These are phyloP conservation scores for Imleria badia DNA, from an alignment of 768 basidiomycete genomes.

Conservation along the genomic window DNA sequence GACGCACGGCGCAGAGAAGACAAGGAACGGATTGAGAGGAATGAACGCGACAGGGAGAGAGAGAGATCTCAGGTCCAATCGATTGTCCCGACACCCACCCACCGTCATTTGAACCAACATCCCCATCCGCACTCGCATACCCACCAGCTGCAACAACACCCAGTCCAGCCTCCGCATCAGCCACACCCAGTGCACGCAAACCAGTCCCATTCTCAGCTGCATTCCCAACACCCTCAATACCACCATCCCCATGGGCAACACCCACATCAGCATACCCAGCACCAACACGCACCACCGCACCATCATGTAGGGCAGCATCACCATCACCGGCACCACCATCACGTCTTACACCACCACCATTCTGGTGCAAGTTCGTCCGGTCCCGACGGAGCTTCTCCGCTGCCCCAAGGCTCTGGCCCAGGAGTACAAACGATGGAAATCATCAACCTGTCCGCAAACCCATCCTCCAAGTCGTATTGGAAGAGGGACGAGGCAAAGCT, in stretches of 20 bases:
- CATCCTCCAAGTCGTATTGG: slow-evolving; percentile 36
- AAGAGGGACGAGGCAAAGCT: slow-evolving; percentile 38
- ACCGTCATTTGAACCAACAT: slow-evolving; percentile 36
- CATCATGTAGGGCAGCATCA: slow-evolving; percentile 51
- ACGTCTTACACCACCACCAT: slow-evolving; percentile 52
- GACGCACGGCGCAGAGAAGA: slow-evolving; percentile 39
- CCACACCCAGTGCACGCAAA: slow-evolving; percentile 29
- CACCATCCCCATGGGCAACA: slow-evolving; percentile 28
- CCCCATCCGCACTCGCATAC: slow-evolving; percentile 34
- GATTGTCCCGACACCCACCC: slow-evolving; percentile 21
- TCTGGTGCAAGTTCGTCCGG: slow-evolving; percentile 29
- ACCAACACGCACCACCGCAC: slow-evolving; percentile 40
- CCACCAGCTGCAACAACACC: slow-evolving; percentile 32
- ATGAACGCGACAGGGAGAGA: slow-evolving; percentile 29
- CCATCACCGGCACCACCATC: slow-evolving; percentile 42
- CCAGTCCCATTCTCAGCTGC: slow-evolving; percentile 33
- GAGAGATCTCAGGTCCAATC: slow-evolving; percentile 31
- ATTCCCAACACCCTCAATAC: slow-evolving; percentile 32
- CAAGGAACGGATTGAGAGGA: slow-evolving; percentile 24
- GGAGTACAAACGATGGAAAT: slow-evolving; percentile 49
- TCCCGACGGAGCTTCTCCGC: slow-evolving; percentile 27
- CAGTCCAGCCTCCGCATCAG: slow-evolving; percentile 20
- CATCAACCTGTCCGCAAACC: slow-evolving; percentile 44
- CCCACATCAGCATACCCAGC: slow-evolving; percentile 34
- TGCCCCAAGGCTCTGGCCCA: slow-evolving; percentile 38